Evolutionary conservation across 805 yeast species (phyloP), one percentile per base, ranked within the genome.

Genomic region (Candida maltosa): DNA sequence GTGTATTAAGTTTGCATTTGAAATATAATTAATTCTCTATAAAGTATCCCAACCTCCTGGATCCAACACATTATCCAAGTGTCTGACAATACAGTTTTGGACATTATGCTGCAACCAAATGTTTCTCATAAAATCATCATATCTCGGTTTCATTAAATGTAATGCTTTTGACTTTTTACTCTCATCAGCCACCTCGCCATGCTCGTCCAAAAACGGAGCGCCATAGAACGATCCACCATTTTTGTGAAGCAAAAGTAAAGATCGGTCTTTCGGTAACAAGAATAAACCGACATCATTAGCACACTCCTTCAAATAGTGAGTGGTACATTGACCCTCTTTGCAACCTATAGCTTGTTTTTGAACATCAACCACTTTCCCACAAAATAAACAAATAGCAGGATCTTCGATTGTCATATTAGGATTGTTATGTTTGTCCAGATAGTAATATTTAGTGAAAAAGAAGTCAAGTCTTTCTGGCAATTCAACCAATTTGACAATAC

Each of bases 11-110:
- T n/a, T n/a, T n/a, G n/a, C n/a, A n/a, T n/a, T n/a, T n/a, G n/a
- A n/a, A n/a, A 26, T 15, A 12, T 25, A 17, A 22, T 6, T 30
- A 20, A n/a, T 21, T 12, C 14, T 28, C 55, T 62, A 87, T 42
- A 84, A 62, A 2, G 93, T 85, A 47, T 84, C 93, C 98, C 98
- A 91, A 0, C 98, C 98, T 6, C 98, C 98, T 25, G 83, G 76
- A 56, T 91, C 97, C 22, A 82, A 60, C 6, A 74, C 75, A 26
- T 82, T 78, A 48, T 91, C 97, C 11, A 91, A 69, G 45, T 80
- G 79, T 43, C 97, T 69, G 1, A 87, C 88, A 22, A 89, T 80
- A 29, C 72, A 69, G 47, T 86, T 87, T 4, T 87, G 82, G 3
- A 87, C 66, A 51, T 84, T 85, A 51, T 87, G 89, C 37, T 76